Evolutionary conservation across 768 basidiomycete genomes (phyloP), one percentile per base, ranked within the genome.

Genomic region (Trametopsis cervina): DNA sequence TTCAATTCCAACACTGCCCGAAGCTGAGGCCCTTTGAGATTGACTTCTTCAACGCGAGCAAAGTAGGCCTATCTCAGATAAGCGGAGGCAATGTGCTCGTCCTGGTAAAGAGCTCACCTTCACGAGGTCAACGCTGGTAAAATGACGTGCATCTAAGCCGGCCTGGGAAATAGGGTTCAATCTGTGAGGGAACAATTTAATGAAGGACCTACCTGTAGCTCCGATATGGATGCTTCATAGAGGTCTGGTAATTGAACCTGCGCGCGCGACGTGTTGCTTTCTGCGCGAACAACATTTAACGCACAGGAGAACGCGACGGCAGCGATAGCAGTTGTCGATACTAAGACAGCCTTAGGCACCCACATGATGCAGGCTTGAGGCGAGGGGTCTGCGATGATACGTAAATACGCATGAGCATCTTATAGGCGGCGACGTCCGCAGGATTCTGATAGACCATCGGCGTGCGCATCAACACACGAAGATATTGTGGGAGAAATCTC

Each of bases 11-110:
- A 63, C 4, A 85, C 71, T 0, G 81, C 81, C 9, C 72, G 76
- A 7, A 85, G 63, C 38, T 62, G 63, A 10, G 80, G 75, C 1
- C 81, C 81, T 48, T 77, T 66, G 15, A 75, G 55, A 55, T 85
- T 84, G n/a, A 85, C 83, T 57, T 85, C 77, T 3, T 82, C 77
- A 21, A 84, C 83, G 2, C 83, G 71, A 10, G 76, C 74, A 53
- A 84, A 68, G 59, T 85, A 85, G 2, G 80, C 79, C 82, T 84
- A 46, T 10, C 23, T 7, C 7, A 15, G 15, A 49, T 21, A 21
- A 47, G 5, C 18, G 10, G 36, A 33, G 22, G 7, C 22, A 12
- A 45, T 5, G 44, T 17, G 15, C 23, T 18, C 21, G 29, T 12
- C 6, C 18, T 20, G 12, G 18, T 33, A 11, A 29, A 45, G 12